Percentiles rank a stretch among this genome's conserved stretches.
Conservation (phyloP, 495 filamentous ascomycete genomes). For the Penicillium paradoxum region DNA sequence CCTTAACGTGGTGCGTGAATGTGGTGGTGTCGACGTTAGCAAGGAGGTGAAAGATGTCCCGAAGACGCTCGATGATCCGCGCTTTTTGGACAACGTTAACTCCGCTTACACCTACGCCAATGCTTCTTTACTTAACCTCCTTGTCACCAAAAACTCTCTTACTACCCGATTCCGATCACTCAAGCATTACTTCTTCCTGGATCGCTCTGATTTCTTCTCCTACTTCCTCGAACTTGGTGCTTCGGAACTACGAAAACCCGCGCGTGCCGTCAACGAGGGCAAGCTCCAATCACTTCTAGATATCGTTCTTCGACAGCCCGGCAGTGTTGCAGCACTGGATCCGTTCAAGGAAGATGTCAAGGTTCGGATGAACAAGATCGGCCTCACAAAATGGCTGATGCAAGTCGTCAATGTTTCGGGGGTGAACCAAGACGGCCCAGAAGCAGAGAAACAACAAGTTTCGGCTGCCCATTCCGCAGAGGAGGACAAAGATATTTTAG, state of each 20-base stretch:
- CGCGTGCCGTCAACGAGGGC: slow-evolving; percentile 78
- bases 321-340: slow-evolving; percentile 88
- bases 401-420: slow-evolving; percentile 92
- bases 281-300: slow-evolving; percentile 94
- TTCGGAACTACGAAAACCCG: slow-evolving; percentile 84
- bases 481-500: slow-evolving; percentile 78
- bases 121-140: slow-evolving; percentile 82
- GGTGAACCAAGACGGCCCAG: slow-evolving; percentile 74
- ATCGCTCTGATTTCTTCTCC: slow-evolving; percentile 94
- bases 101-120: slow-evolving; percentile 93
- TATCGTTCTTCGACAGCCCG: slow-evolving; percentile 88
- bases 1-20: slow-evolving; percentile 94
- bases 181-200: slow-evolving; percentile 99
- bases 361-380: slow-evolving; percentile 91
- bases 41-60: slow-evolving; percentile 86
- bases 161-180: slow-evolving; percentile 80
- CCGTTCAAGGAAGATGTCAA: slow-evolving; percentile 98
- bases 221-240: slow-evolving; percentile 90
- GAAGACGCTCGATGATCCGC: slow-evolving; percentile 80
- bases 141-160: slow-evolving; percentile 87
- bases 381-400: slow-evolving; percentile 88
- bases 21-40: slow-evolving; percentile 91
- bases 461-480: slow-evolving; percentile 50
- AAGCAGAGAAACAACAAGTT: slow-evolving; percentile 54
- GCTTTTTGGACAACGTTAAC: slow-evolving; percentile 93